Evolutionary conservation across 1,139 yeast genomes (phyloP).

Genomic region (Trichomonascaceae sp.): DNA sequence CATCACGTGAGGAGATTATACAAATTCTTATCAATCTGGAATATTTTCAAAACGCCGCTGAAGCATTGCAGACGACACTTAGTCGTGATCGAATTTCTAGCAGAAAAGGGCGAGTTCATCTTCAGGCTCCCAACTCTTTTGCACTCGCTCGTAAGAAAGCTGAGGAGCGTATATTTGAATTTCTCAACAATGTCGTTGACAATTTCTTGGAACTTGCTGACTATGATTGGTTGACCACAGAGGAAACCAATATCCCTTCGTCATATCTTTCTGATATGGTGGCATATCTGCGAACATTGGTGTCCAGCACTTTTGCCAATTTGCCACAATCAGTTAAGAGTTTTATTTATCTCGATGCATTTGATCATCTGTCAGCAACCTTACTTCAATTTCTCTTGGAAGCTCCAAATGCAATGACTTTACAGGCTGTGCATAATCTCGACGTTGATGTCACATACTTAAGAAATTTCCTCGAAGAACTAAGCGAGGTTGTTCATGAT

Average conservation of each 20-base stretch:
- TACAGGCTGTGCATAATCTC: conserved; percentile 52
- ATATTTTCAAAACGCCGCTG: conserved; percentile 59
- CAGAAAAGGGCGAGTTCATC: conserved; percentile 26
- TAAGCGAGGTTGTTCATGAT: conserved; percentile 33
- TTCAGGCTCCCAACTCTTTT: conserved; percentile 53
- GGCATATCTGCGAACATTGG: conserved; percentile 78
- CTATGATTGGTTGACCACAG: conserved; percentile 65
- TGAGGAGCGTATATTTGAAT: conserved; percentile 70
- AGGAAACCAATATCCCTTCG: conserved; percentile 56
- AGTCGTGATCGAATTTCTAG: conserved; percentile 35
- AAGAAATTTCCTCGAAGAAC: conserved; percentile 44
- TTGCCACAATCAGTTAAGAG: conserved; percentile 75
- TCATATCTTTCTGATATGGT: conserved; percentile 78
- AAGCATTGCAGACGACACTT: conserved; percentile 37
- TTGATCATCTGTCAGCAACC: conserved; percentile 74
- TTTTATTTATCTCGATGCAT: conserved; percentile 74
- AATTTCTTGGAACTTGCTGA: conserved; percentile 82
- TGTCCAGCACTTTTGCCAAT: conserved; percentile 78
- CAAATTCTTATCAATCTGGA: conserved; percentile 86
- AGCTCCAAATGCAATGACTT: conserved; percentile 36
- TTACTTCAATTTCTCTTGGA: conserved; percentile 58
- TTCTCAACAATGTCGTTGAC: conserved; percentile 63
- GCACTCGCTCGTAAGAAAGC: conserved; percentile 62
- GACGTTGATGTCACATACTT: conserved; percentile 56
- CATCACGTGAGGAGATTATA: conserved; percentile 83